Conservation (phyloP, 208 protist genomes). For the Leptomonas pyrrhocoris region DNA sequence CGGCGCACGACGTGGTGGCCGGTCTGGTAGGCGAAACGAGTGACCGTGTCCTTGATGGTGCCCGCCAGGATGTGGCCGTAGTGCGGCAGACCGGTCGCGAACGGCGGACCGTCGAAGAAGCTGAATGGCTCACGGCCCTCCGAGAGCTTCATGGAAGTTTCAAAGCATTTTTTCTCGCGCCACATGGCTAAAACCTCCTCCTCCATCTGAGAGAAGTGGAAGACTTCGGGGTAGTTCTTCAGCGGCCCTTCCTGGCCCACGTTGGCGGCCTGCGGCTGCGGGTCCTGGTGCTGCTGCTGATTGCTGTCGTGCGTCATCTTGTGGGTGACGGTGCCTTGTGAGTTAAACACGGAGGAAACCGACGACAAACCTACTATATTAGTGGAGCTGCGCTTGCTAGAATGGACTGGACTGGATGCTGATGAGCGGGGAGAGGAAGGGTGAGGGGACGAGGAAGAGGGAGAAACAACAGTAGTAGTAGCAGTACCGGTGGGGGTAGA, state of each 20-base stretch:
- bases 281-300: constrained; percentile 20
- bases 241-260: constrained; percentile 20
- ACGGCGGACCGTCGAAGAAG: constrained; percentile 99
- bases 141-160: constrained; percentile 93
- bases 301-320: constrained; percentile 17
- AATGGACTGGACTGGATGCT: constrained; percentile 13
- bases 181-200: constrained; percentile 95
- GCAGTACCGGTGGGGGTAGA: not conserved
- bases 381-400: constrained; percentile 19
- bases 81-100: constrained; percentile 99
- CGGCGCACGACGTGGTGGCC: constrained; percentile 98
- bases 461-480: constrained; percentile 12
- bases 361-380: constrained; percentile 1
- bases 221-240: constrained; percentile 71
- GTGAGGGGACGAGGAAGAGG: constrained; percentile 1
- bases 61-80: constrained; percentile 99
- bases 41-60: constrained; percentile 99
- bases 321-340: constrained; percentile 2
- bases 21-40: constrained; percentile 97
- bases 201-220: constrained; percentile 96
- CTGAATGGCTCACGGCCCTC: constrained; percentile 87
- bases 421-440: not conserved
- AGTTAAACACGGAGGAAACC: not conserved
- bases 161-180: constrained; percentile 97
- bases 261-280: constrained; percentile 2